These are phyloP conservation scores for Phycomyces nitens DNA, from an alignment of 192 early-diverging fungal genomes.

Conservation along the genomic window DNA sequence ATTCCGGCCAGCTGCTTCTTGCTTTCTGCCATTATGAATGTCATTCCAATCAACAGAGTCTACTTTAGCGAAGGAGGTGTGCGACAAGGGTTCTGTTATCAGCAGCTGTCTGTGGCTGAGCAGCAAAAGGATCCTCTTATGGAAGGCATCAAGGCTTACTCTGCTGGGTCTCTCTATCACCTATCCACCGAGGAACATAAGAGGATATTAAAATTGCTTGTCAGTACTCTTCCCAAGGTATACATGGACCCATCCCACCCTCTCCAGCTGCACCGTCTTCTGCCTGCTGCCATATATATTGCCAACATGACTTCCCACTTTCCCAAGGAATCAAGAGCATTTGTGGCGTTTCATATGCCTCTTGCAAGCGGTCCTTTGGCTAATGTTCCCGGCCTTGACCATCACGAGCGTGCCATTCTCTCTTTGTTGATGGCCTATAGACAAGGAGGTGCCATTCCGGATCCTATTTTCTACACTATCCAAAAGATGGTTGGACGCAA, in stretches of 20 bases:
- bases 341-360: slow-evolving; percentile 46
- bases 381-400: slow-evolving; percentile 48
- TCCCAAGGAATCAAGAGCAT: slow-evolving; percentile 53
- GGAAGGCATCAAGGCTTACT: slow-evolving; percentile 40
- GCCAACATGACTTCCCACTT: slow-evolving; percentile 44
- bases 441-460: slow-evolving; percentile 46
- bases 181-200: slow-evolving; percentile 28
- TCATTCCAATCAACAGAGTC: slow-evolving; percentile 35
- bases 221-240: slow-evolving; percentile 23
- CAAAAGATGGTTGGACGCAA: slow-evolving; percentile 41
- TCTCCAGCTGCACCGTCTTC: slow-evolving; percentile 33
- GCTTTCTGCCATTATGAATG: slow-evolving; percentile 43
- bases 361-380: slow-evolving; percentile 48
- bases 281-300: slow-evolving; percentile 45
- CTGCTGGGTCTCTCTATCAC: slow-evolving; percentile 23
- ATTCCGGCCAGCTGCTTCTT: slow-evolving; percentile 52
- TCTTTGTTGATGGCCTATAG: slow-evolving; percentile 46
- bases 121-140: slow-evolving; percentile 46
- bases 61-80: slow-evolving; percentile 58
- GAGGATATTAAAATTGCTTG: slow-evolving; percentile 22
- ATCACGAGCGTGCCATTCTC: slow-evolving; percentile 47
- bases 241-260: slow-evolving; percentile 25
- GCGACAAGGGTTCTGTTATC: slow-evolving; percentile 53
- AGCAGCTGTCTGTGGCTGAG: slow-evolving; percentile 33
- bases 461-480: slow-evolving; percentile 39